Evolutionary conservation across 2,329 filamentous ascomycete species (phyloP), one percentile per base, ranked within the genome.

Genomic region (Colletotrichum simmondsii): DNA sequence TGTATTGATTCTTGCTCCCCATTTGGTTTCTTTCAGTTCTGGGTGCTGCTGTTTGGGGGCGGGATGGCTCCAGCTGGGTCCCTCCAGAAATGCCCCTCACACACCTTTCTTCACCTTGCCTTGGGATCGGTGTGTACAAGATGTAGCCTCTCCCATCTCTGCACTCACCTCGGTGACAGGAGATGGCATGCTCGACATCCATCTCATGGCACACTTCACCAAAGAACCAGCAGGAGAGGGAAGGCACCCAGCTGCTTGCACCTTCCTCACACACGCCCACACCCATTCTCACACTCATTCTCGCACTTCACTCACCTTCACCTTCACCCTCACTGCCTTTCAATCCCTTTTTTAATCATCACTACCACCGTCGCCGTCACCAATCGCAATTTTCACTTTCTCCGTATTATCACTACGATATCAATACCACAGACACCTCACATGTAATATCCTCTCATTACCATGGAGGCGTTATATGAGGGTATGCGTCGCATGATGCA

Each of bases 401-500:
- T 42, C 11, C 14, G n/a, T 22, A 4, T 64, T 12, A 65, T 8
- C 26, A 5, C 60, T 8, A n/a, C 46, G 8, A 63, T 35, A 22
- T 26, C 37, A 28, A 49, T 49, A 49, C 42, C n/a, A 53, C 12
- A 53, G 6, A 7, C 2, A 11, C 52, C 26, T 14, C n/a, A 24
- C 14, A 42, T 30, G 37, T 32, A 30, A 30, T 30, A 53, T 12
- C 37, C 22, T 28, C 14, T 56, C 53, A 28, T 3, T 26, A 24
- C 62, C 49, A 60, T 72, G 70, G 65, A 60, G 42, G 26, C 22
- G 7, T 26, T 72, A n/a, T 72, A 72, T 32, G 32, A 70, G 28
- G 54, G 65, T 32, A 72, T 72, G 46, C 70, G 70, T 32, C 70
- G 52, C 14, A n/a, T 70, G 26, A 56, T 72, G 70, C 65, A 66